Percentiles rank a stretch among this genome's conserved stretches.
Conservation (phyloP, 2,329 filamentous ascomycete genomes). For the Verticillium isaacii region DNA sequence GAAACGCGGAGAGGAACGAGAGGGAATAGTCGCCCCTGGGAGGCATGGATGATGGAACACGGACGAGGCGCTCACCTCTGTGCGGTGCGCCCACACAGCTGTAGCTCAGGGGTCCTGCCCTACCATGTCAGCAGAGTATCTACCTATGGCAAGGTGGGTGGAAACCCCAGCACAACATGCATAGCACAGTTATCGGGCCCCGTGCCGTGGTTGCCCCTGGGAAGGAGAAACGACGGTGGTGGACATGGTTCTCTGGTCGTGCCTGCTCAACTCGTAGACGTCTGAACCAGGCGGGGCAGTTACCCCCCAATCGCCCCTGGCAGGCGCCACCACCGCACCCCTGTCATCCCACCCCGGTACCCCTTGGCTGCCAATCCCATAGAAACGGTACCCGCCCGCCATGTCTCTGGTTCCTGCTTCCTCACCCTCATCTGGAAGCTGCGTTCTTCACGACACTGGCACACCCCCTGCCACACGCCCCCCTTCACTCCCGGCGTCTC, state of each 20-base stretch:
- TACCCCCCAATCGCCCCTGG: not conserved
- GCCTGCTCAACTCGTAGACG: not conserved
- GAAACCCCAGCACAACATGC: not conserved
- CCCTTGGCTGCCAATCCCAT: not conserved
- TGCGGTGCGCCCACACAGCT: no score
- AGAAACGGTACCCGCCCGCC: constrained; percentile 1
- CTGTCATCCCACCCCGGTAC: not conserved
- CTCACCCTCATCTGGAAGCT: not conserved
- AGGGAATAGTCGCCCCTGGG: not conserved
- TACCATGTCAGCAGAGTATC: no score
- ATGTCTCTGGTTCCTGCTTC: constrained; percentile 1
- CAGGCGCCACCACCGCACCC: not conserved
- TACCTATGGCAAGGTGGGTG: no score
- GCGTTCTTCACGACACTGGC: constrained; percentile 1
- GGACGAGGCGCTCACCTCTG: not conserved
- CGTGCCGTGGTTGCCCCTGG: not conserved
- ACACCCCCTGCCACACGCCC: not conserved
- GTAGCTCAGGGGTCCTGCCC: no score
- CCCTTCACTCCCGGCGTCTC: not conserved
- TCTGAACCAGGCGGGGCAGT: not conserved
- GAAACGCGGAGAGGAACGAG: not conserved
- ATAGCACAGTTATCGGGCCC: not conserved
- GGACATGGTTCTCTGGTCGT: not conserved
- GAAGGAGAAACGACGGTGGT: not conserved
- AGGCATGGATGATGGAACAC: not conserved